Conservation (phyloP, 805 yeast genomes). For the Candida krabiensis region DNA sequence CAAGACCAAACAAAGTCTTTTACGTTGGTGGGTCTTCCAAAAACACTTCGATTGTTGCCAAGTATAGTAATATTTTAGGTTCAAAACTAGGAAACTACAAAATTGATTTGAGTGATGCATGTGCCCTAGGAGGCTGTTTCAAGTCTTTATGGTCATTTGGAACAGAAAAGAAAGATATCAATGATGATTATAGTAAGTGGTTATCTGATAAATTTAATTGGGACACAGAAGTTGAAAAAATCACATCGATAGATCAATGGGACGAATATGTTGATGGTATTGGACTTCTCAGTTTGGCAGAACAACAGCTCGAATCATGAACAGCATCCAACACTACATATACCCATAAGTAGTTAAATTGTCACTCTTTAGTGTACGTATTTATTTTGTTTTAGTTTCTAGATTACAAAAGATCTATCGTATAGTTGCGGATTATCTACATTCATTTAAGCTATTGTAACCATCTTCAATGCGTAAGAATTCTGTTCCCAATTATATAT, state of each 20-base stretch:
- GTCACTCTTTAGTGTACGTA: no score
- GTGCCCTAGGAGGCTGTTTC: conserved; percentile 90
- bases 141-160: conserved; percentile 73
- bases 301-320: conserved; percentile 24
- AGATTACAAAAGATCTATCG: no score
- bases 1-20: conserved; percentile 67
- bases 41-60: conserved; percentile 64
- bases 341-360: background rate
- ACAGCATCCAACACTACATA: background rate
- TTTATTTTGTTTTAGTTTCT: background rate
- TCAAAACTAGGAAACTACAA: conserved; percentile 63
- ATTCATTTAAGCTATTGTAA: no score
- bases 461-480: no score
- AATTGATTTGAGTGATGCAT: conserved; percentile 81
- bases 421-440: no score
- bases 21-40: conserved; percentile 89
- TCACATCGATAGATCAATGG: conserved; percentile 46
- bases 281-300: conserved; percentile 50
- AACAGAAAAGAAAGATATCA: conserved; percentile 29
- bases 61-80: conserved; percentile 71
- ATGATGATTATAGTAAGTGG: conserved; percentile 43
- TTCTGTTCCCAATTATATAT: no score
- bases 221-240: conserved; percentile 42
- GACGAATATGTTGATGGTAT: conserved; percentile 50
- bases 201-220: conserved; percentile 48